Conservation (phyloP, 495 filamentous ascomycete genomes). For the Lasiosphaeriaceae sp. region DNA sequence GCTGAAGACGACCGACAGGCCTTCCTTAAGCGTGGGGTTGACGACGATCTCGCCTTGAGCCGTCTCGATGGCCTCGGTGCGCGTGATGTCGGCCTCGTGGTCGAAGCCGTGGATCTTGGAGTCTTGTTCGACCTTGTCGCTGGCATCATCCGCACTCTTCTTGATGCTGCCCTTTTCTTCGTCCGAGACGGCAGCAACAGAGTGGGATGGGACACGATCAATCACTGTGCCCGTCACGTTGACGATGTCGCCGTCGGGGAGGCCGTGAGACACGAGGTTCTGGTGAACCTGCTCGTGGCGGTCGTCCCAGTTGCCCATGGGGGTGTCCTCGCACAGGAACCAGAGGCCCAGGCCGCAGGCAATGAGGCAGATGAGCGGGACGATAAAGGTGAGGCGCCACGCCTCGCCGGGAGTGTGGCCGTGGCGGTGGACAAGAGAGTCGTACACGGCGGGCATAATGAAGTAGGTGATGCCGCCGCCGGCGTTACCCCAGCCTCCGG, state of each 20-base stretch:
- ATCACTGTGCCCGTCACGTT: constrained; percentile 52
- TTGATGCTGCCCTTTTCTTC: constrained; percentile 22
- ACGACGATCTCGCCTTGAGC: constrained; percentile 61
- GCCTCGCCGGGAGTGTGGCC: constrained; percentile 62
- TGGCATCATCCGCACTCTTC: constrained; percentile 13
- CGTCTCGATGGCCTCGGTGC: constrained; percentile 54
- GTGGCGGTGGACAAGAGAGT: constrained; percentile 61
- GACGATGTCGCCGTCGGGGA: constrained; percentile 42
- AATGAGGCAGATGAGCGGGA: constrained; percentile 76
- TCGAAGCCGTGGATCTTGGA: constrained; percentile 31
- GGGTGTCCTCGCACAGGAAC: constrained; percentile 76
- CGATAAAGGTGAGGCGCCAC: constrained; percentile 81
- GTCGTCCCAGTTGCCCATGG: constrained; percentile 78
- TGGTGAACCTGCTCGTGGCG: constrained; percentile 52
- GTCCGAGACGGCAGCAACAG: background rate
- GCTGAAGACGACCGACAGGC: constrained; percentile 56
- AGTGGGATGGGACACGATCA: constrained; percentile 41
- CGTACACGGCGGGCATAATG: constrained; percentile 88
- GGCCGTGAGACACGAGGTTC: constrained; percentile 39
- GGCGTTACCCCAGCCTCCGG: constrained; percentile 83
- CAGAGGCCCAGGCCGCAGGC: constrained; percentile 63
- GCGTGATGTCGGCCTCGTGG: constrained; percentile 49
- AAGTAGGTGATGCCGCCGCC: constrained; percentile 89
- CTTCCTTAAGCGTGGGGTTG: constrained; percentile 60
- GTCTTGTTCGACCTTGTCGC: too few relatives aligned